Evolutionary conservation across 75 land plant species (phyloP).

Genomic region (Selaginella tamariscina): DNA sequence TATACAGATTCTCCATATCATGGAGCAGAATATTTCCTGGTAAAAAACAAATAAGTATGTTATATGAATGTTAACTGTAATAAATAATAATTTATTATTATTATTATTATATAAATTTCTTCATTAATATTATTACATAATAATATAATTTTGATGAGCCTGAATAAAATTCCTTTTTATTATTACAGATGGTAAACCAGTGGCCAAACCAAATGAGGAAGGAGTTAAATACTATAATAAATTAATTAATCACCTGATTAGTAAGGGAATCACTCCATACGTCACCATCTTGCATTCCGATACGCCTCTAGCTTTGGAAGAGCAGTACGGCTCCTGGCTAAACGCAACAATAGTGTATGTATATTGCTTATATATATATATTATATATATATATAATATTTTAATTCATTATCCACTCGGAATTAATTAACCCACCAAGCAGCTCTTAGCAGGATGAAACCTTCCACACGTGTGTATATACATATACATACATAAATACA

Average conservation of each 20-base stretch:
- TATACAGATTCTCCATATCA: conserved; percentile 2
- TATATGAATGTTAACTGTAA: too few relatives aligned
- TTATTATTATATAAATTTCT: neutral
- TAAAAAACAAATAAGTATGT: too few relatives aligned
- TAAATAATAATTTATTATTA: too few relatives aligned
- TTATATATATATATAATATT: neutral
- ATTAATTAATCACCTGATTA: conserved; percentile 37
- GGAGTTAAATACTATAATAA: conserved; percentile 45
- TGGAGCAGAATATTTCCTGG: conserved; percentile 7
- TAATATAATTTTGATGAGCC: too few relatives aligned
- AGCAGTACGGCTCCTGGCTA: neutral
- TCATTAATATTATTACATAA: too few relatives aligned
- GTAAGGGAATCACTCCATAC: conserved; percentile 22
- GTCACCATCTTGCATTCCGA: neutral
- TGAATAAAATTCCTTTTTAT: neutral
- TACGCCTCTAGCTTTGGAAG: neutral
- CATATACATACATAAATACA: too few relatives aligned
- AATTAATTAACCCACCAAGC: too few relatives aligned
- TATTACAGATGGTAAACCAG: neutral
- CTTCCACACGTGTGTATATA: too few relatives aligned
- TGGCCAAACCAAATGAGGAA: conserved; percentile 20
- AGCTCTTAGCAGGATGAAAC: too few relatives aligned
- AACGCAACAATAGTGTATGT: neutral
- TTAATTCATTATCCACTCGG: too few relatives aligned
- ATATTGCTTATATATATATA: neutral